Base-by-base conservation (phyloP, 2,329 filamentous ascomycete genomes). In the Aspergillus calidoustus region DNA sequence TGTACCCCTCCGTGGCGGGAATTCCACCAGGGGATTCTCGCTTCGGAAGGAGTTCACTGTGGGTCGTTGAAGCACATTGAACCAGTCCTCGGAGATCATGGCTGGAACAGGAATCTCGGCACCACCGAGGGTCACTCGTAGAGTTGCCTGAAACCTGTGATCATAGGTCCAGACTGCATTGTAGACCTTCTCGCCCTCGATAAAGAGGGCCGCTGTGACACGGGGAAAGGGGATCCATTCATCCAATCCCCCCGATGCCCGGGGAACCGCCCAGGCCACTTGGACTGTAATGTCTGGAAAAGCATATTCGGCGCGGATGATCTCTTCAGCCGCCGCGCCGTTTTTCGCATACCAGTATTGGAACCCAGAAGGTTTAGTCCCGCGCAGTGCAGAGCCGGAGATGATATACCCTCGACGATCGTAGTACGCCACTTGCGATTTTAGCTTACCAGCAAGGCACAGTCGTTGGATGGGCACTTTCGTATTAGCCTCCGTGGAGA, bases 151-250 rank as follows among this genome's bases (percentile, higher is more conserved):
- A 61, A 80, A 80, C 65, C 81, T 80, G 67, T 82, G 80, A 63
- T 82, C 79, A 53, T 82, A 82, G 7, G 74, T 69, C 78, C 79
- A 82, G 66, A 77, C 77, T 56, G 80, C 81, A 65, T 84, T 78
- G 59, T 82, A 84, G 1, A 83, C 77, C 61, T 84, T 79, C 6
- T 79, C 70, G 5, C 77, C 81, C 64, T 84, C 78, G 3, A 83
- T 79, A 62, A 84, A 85, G 0, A 79, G 84, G 2, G 83, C 83
- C 68, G 83, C 79, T 3, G 80, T 83, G 3, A 85, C 81, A 38
- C 82, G 80, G 7, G 82, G 79, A 61, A 83, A 81, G 2, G 83
- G 83, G 51, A 85, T 84, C 82, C 83, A 85, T 58, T 79, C 77
- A 52, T 85, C 80, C 60, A 80, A 74, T 65, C 61, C 83, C 79